Conservation (phyloP, 176 grass and related monocot species). For the Aegilops speltoides region DNA sequence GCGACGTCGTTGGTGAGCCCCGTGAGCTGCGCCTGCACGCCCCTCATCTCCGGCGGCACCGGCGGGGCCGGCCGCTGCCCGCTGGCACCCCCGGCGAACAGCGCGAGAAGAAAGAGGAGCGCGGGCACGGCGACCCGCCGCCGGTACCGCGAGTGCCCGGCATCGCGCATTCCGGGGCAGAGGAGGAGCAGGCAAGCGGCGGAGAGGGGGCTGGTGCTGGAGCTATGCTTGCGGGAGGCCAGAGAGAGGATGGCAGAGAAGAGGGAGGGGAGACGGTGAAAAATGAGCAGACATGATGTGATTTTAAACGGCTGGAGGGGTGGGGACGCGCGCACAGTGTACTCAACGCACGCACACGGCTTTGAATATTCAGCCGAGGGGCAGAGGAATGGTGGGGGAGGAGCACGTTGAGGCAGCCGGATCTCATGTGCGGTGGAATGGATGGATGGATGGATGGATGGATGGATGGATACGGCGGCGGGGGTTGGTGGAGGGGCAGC, state of each 20-base stretch:
- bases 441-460: background rate
- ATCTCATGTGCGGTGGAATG: too few relatives aligned
- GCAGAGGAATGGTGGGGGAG: too few relatives aligned
- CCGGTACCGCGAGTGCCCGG: background rate
- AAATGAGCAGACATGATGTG: too few relatives aligned
- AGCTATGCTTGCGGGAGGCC: too few relatives aligned
- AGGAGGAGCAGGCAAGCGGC: too few relatives aligned
- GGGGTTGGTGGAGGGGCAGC: background rate
- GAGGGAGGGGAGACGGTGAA: too few relatives aligned
- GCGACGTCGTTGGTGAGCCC: conserved; percentile 35
- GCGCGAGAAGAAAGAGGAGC: background rate
- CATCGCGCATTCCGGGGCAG: conserved; percentile 35
- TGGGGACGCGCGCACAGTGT: too few relatives aligned
- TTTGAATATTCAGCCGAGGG: background rate
- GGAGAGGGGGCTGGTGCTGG: too few relatives aligned
- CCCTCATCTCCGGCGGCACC: background rate
- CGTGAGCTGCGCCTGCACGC: conserved; percentile 23
- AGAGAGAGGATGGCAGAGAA: too few relatives aligned
- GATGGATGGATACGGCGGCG: background rate
- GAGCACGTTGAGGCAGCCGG: too few relatives aligned
- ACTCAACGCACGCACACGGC: background rate
- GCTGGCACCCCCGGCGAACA: background rate
- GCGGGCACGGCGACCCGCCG: background rate
- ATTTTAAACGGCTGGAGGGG: too few relatives aligned
- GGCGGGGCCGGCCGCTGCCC: background rate